Conservation (phyloP, 176 grass and related monocot species). For the Echinochloa phyllopogon region DNA sequence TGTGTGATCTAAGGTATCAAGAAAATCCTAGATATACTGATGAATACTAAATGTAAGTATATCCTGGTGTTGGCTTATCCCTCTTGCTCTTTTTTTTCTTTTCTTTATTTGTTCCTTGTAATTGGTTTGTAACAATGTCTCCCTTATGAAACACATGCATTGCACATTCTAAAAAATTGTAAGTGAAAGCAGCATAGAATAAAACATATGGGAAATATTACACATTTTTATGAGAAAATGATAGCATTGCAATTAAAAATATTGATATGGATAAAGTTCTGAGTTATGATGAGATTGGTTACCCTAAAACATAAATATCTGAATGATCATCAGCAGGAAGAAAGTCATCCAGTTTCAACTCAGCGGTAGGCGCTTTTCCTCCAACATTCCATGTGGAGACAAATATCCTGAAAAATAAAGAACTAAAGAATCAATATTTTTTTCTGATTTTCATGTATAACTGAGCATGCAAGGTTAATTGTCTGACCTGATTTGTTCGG, state of each 20-base stretch:
- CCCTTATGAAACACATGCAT: background rate
- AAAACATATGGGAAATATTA: background rate
- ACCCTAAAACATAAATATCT: constrained; percentile 98
- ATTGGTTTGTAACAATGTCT: background rate
- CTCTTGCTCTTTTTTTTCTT: background rate
- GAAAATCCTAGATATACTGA: background rate
- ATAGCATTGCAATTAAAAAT: background rate
- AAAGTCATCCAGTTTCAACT: constrained; percentile 76
- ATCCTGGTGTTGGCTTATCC: background rate
- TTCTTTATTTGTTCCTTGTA: background rate
- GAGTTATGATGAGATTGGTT: constrained; percentile 29
- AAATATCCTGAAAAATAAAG: constrained; percentile 69
- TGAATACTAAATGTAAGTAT: background rate
- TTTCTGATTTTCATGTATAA: constrained; percentile 5
- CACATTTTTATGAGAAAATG: constrained; percentile 15
- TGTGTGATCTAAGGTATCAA: constrained; percentile 9
- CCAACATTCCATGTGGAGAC: constrained; percentile 96
- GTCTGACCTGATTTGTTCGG: constrained; percentile 68
- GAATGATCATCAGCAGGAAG: constrained; percentile 76
- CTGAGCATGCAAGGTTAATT: constrained; percentile 36
- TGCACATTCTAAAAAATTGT: background rate
- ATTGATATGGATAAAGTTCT: constrained; percentile 28
- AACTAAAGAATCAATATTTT: constrained; percentile 38
- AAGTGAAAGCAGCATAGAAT: background rate
- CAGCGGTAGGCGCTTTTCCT: constrained; percentile 74